Conservation (phyloP, 2,329 filamentous ascomycete genomes). For the Diaporthe vaccinii region DNA sequence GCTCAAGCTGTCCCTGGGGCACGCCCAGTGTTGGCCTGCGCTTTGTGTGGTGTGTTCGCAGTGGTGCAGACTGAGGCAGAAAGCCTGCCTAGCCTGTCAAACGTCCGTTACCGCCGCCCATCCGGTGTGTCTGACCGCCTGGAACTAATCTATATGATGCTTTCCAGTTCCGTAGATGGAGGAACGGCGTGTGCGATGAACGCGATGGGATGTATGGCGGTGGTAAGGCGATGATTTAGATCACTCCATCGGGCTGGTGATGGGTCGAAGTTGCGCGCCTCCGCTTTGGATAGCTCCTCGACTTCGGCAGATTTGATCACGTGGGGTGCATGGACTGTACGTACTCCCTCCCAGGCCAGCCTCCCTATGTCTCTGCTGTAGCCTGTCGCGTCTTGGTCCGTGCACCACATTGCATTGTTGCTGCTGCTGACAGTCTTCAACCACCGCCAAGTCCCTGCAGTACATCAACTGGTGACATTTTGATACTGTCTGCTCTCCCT, state of each 20-base stretch:
- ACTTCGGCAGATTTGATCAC: constrained; percentile 37
- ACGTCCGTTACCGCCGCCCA: constrained; percentile 31
- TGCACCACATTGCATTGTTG: constrained; percentile 12
- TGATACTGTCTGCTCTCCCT: neutral
- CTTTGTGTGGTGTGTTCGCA: constrained; percentile 5
- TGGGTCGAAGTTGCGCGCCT: constrained; percentile 34
- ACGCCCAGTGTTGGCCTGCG: neutral
- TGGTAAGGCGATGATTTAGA: neutral
- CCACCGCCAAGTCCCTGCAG: neutral
- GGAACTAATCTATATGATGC: constrained; percentile 13
- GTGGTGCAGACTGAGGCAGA: constrained; percentile 41
- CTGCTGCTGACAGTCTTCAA: neutral
- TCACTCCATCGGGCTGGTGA: constrained; percentile 32
- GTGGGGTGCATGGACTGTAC: constrained; percentile 9
- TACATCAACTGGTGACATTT: neutral
- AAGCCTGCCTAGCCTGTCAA: constrained; percentile 41
- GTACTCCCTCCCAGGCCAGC: neutral
- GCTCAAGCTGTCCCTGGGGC: neutral
- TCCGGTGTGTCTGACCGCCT: constrained; percentile 17
- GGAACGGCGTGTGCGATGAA: constrained; percentile 9
- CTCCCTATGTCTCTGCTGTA: neutral
- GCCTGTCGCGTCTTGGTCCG: constrained; percentile 18
- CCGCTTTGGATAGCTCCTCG: constrained; percentile 35
- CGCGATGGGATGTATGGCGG: constrained; percentile 24
- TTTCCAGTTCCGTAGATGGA: neutral